These are phyloP conservation scores for Penicillium pancosmium DNA, from an alignment of 495 filamentous ascomycete genomes.

Conservation along the genomic window DNA sequence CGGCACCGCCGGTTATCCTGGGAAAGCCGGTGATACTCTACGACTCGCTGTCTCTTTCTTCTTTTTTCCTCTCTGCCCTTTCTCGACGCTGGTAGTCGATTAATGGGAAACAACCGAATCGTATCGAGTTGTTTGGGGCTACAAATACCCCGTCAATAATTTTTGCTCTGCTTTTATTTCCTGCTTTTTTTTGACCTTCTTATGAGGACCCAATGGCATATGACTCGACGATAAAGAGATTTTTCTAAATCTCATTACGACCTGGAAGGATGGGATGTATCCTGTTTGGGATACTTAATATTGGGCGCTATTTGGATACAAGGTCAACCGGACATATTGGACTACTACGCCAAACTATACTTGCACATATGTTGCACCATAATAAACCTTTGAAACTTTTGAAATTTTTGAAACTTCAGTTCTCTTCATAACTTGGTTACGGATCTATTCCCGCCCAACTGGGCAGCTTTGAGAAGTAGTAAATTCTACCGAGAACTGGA, in stretches of 20 bases:
- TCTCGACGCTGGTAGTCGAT: constrained; percentile 6
- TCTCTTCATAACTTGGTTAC: too few relatives aligned
- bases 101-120: constrained; percentile 12
- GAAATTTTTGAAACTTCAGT: too few relatives aligned
- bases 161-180: constrained; percentile 7
- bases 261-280: constrained; percentile 12
- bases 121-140: constrained; percentile 14
- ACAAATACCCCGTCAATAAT: background rate
- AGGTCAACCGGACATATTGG: constrained; percentile 10
- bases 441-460: too few relatives aligned
- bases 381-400: background rate
- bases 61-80: background rate
- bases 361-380: background rate
- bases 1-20: constrained; percentile 35
- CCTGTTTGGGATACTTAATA: constrained; percentile 20
- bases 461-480: too few relatives aligned
- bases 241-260: constrained; percentile 6
- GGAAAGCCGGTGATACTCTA: constrained; percentile 33
- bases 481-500: too few relatives aligned
- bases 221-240: constrained; percentile 22
- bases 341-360: background rate
- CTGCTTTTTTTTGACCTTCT: constrained; percentile 2
- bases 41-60: background rate
- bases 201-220: constrained; percentile 14
- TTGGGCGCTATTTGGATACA: constrained; percentile 8